phyloP scores from a whole-genome alignment of 2,329 filamentous ascomycete species.

The Neofusicoccum cordaticola region DNA sequence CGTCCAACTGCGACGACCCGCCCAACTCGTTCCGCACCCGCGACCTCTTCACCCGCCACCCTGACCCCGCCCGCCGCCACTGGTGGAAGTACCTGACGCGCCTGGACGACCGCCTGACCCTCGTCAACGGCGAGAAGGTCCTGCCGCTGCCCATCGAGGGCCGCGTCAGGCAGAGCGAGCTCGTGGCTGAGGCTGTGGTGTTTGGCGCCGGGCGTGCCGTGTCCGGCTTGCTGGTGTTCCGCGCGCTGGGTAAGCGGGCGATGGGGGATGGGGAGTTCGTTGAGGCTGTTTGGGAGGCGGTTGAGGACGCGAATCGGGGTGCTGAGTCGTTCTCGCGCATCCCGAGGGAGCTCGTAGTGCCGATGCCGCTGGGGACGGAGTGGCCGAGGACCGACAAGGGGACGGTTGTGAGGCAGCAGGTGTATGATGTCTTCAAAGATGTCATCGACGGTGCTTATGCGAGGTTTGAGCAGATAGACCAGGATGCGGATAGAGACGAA shows the following conservation, averaged over 20 bases:
- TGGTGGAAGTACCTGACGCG: conserved; percentile 48
- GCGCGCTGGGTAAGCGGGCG: conserved; percentile 4
- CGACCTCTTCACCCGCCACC: conserved; percentile 47
- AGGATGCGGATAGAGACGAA: neutral
- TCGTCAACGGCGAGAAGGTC: conserved; percentile 52
- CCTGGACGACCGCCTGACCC: conserved; percentile 46
- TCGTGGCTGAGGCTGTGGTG: conserved; percentile 56
- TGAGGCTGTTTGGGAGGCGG: conserved; percentile 47
- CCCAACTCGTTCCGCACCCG: neutral
- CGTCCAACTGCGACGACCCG: conserved; percentile 41
- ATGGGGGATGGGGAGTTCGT: conserved; percentile 48
- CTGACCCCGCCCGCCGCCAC: conserved; percentile 35
- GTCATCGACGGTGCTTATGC: conserved; percentile 48
- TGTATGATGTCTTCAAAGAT: conserved; percentile 49
- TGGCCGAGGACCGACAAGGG: conserved; percentile 55
- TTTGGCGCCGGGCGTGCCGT: conserved; percentile 55
- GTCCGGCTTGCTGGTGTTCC: conserved; percentile 51
- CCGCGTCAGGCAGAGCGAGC: conserved; percentile 50
- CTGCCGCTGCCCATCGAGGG: conserved; percentile 52
- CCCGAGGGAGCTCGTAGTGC: conserved; percentile 20
- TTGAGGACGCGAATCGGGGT: conserved; percentile 52
- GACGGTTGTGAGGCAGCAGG: conserved; percentile 52
- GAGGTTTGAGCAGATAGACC: conserved; percentile 19
- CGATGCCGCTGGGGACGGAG: conserved; percentile 25
- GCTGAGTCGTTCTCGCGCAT: conserved; percentile 34